Evolutionary conservation across 75 land plant species (phyloP), one percentile per base, ranked within the genome.

Genomic region (Pinus tabuliformis): DNA sequence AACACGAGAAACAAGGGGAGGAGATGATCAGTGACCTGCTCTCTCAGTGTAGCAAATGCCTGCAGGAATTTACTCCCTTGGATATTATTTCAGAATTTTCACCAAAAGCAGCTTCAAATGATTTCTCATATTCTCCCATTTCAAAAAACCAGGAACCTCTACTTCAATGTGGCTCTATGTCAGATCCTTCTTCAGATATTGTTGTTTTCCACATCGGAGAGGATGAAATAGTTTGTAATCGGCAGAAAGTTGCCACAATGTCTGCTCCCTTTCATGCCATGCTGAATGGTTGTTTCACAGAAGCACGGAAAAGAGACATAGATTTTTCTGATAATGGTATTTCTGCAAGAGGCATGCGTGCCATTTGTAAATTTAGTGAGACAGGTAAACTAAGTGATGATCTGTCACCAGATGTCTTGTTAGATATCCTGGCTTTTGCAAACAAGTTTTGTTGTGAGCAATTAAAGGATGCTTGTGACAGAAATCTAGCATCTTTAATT

Each of bases 371-470:
- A n/a, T 97, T 94, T 81, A 91, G 98, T 73, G 57, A 71, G 72
- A 85, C 88, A 17, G 91, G 90, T 49, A 78, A 58, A 57, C 80
- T 97, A 66, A 71, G 36, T 57, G 64, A 86, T 68, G 64, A 86
- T 68, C 83, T 92, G 11, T 57, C 91, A n/a, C 86, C 92, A 2
- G 79, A 89, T 37, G 80, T 86, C 77, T 68, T 97, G 56, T 71
- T 97, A 42, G 99, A 97, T 73, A 84, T 97, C 37, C 79, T 97
- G 61, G 62, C 89, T 1, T 97, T 97, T 85, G 91, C 98, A 42
- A 92, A 97, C 85, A 94, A 83, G 82, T 97, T 91, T 77, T 95
- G 92, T 72, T 97, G 99, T 77, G 99, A 97, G 83, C 81, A 78
- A 64, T 81, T 97, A 14, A 97, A 92, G 83, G 92, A 85, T 78